Percentiles rank a stretch among this genome's conserved stretches.
These are phyloP conservation scores for Pichia sp. DNA, from an alignment of 1,139 yeast genomes.

Conservation along the genomic window DNA sequence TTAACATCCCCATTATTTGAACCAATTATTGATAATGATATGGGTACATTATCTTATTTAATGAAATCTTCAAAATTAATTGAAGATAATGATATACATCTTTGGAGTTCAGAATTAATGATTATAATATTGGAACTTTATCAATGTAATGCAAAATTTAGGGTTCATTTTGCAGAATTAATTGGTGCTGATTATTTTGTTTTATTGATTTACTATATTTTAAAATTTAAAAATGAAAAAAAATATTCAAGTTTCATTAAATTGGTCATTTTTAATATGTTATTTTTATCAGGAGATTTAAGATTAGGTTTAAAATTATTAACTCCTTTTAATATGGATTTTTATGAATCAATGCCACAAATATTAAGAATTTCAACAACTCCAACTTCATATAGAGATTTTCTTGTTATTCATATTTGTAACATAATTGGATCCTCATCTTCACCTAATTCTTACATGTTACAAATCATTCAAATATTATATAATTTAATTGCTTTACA, in stretches of 20 bases:
- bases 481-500: slow-evolving; percentile 52
- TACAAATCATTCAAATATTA: slow-evolving; percentile 49
- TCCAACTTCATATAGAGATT: slow-evolving; percentile 54
- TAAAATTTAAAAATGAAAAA: slow-evolving; percentile 39
- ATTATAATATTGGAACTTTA: slow-evolving; percentile 71
- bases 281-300: slow-evolving; percentile 53
- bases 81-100: slow-evolving; percentile 33
- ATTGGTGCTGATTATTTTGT: slow-evolving; percentile 51
- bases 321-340: slow-evolving; percentile 36
- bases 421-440: slow-evolving; percentile 32
- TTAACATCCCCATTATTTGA: slow-evolving; percentile 41
- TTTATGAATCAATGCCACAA: slow-evolving; percentile 44
- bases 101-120: slow-evolving; percentile 50
- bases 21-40: slow-evolving; percentile 31
- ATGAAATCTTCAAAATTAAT: slow-evolving; percentile 25
- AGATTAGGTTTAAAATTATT: slow-evolving; percentile 36
- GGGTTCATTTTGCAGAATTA: slow-evolving; percentile 39
- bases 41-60: slow-evolving; percentile 20
- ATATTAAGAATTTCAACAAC: slow-evolving; percentile 35
- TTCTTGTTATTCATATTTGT: slow-evolving; percentile 48
- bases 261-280: slow-evolving; percentile 51
- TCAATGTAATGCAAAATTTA: slow-evolving; percentile 61
- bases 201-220: slow-evolving; percentile 50
- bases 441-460: slow-evolving; percentile 33
- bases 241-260: slow-evolving; percentile 47